phyloP scores from a whole-genome alignment of 2,329 filamentous ascomycete species.

The Fusarium graminum region DNA sequence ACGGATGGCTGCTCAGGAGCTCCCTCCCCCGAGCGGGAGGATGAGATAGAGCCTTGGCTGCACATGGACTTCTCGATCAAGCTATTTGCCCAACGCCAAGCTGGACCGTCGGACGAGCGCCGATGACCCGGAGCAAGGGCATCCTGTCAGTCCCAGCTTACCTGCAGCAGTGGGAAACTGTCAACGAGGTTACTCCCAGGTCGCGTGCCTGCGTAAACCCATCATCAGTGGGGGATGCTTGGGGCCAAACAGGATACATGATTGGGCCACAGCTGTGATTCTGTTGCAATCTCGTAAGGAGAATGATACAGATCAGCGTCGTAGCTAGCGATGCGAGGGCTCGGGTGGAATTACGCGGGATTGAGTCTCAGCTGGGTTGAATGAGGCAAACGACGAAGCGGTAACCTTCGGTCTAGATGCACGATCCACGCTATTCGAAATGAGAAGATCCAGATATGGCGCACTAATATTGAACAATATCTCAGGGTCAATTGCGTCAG shows the following conservation, averaged over 20 bases:
- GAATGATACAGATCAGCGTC: conserved; percentile 29
- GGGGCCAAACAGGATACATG: conserved; percentile 21
- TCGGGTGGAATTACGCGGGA: conserved; percentile 27
- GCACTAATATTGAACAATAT: conserved; percentile 43
- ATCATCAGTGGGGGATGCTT: conserved; percentile 28
- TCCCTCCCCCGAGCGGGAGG: conserved; percentile 15
- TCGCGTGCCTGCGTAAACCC: conserved; percentile 18
- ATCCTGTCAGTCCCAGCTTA: conserved; percentile 21
- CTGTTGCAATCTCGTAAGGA: conserved; percentile 45
- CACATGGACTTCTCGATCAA: conserved; percentile 21
- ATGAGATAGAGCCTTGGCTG: conserved; percentile 22
- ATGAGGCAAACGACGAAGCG: conserved; percentile 1
- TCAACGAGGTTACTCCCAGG: conserved; percentile 22
- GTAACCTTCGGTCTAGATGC: conserved; percentile 11
- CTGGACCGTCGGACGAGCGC: conserved; percentile 45
- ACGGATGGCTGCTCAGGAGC: conserved; percentile 9
- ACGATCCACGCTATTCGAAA: conserved; percentile 21
- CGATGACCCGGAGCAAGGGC: conserved; percentile 45
- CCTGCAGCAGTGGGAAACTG: conserved; percentile 24
- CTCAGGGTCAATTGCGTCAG: conserved; percentile 45
- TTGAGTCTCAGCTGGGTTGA: conserved; percentile 15
- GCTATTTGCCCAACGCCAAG: conserved; percentile 28
- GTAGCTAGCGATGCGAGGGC: conserved; percentile 31
- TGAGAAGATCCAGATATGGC: conserved; percentile 10
- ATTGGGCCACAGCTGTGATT: conserved; percentile 5